Conservation (phyloP, 2,329 filamentous ascomycete species). For the Endothia cerciana region DNA sequence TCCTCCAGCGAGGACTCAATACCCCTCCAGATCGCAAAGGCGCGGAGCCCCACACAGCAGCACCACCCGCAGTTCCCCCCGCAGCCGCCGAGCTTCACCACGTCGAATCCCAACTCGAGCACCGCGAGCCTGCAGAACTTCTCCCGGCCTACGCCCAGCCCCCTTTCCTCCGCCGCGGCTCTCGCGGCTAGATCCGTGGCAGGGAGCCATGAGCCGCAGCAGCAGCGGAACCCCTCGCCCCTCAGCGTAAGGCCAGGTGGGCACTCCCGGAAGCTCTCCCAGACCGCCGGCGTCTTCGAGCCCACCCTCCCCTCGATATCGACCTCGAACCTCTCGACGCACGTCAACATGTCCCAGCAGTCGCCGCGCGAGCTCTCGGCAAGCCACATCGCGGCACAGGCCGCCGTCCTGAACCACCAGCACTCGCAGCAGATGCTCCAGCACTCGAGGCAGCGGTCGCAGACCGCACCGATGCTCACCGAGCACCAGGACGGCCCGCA, state of each 20-base stretch:
- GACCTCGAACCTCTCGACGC: conserved; percentile 55
- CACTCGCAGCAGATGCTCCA: conserved; percentile 50
- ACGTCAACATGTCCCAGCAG: conserved; percentile 51
- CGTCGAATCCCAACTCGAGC: conserved; percentile 51
- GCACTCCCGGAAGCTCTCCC: conserved; percentile 69
- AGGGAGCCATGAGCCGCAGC: conserved; percentile 31
- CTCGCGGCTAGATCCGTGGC: conserved; percentile 29
- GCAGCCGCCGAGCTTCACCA: conserved; percentile 46
- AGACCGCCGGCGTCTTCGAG: conserved; percentile 78
- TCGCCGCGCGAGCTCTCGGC: conserved; percentile 57
- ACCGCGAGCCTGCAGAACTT: conserved; percentile 58
- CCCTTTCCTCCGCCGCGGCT: conserved; percentile 38
- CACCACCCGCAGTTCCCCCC: conserved; percentile 27
- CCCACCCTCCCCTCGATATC: conserved; percentile 68
- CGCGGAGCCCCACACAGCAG: conserved; percentile 40
- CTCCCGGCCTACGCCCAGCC: conserved; percentile 53
- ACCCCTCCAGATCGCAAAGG: conserved; percentile 44
- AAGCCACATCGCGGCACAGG: conserved; percentile 81
- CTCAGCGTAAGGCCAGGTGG: conserved; percentile 42
- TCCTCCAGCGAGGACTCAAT: conserved; percentile 48
- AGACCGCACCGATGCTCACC: conserved; percentile 67
- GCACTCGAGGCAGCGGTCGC: conserved; percentile 69
- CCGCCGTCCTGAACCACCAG: conserved; percentile 69
- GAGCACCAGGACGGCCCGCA: conserved; percentile 44
- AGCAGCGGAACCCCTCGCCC: conserved; percentile 46